A percentile compares a stretch with the other conserved stretches of the same genome.
These are phyloP conservation scores for Fusarium sp. DNA, from an alignment of 2,329 filamentous ascomycete genomes.

Conservation along the genomic window DNA sequence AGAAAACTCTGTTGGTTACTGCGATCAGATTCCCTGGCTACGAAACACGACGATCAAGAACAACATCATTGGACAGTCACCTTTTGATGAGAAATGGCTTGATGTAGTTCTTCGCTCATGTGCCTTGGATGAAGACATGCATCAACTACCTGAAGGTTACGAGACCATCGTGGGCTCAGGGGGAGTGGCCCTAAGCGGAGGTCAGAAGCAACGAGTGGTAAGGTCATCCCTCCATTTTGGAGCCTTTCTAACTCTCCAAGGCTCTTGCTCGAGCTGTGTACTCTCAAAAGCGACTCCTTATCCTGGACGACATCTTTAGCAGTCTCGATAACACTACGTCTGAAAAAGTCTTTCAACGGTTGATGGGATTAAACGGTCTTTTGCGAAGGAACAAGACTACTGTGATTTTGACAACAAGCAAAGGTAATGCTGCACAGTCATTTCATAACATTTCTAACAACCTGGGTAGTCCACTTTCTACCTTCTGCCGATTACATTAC, in stretches of 20 bases:
- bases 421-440: neutral
- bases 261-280: conserved; percentile 62
- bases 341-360: conserved; percentile 53
- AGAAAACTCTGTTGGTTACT: conserved; percentile 52
- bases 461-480: conserved; percentile 38
- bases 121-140: conserved; percentile 51
- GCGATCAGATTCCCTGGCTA: conserved; percentile 59
- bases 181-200: conserved; percentile 57
- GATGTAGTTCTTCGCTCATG: conserved; percentile 48
- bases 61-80: conserved; percentile 51
- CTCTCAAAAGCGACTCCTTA: conserved; percentile 50
- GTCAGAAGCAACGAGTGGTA: conserved; percentile 57
- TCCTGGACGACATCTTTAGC: conserved; percentile 62
- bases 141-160: conserved; percentile 47
- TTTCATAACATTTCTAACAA: neutral
- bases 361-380: conserved; percentile 57
- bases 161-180: conserved; percentile 54
- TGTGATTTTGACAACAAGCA: conserved; percentile 40
- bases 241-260: conserved; percentile 25
- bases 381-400: conserved; percentile 54
- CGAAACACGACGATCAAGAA: conserved; percentile 54
- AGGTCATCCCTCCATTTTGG: conserved; percentile 9
- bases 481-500: conserved; percentile 42
- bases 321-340: conserved; percentile 59
- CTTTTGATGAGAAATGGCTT: conserved; percentile 46